These are phyloP conservation scores for Botryotinia calthae DNA, from an alignment of 2,329 filamentous ascomycete genomes.

Conservation along the genomic window DNA sequence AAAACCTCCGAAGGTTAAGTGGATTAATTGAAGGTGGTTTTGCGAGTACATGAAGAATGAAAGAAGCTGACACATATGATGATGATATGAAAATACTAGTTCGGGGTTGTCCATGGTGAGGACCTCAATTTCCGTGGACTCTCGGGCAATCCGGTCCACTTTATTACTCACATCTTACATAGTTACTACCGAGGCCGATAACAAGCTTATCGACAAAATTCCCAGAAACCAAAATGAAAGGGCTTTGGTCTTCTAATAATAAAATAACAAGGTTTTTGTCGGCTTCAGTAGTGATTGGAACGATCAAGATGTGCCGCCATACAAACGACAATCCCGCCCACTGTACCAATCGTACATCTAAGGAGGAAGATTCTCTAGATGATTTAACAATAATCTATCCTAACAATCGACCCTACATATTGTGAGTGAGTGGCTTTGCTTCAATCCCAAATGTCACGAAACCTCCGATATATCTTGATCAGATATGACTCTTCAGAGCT, in stretches of 20 bases:
- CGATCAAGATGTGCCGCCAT: too few species aligned
- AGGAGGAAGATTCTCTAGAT: not conserved
- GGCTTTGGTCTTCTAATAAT: too few species aligned
- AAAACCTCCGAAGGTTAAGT: not conserved
- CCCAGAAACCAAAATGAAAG: too few species aligned
- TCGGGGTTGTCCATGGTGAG: not conserved
- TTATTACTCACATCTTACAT: not conserved
- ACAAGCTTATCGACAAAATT: too few species aligned
- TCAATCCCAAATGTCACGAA: not conserved
- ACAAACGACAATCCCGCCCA: not conserved
- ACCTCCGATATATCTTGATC: not conserved
- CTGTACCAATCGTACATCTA: not conserved
- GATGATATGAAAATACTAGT: not conserved
- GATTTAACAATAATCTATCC: not conserved
- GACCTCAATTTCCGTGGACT: not conserved
- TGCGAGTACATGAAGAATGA: too few species aligned
- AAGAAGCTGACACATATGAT: not conserved
- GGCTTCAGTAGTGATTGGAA: not conserved
- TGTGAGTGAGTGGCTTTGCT: not conserved
- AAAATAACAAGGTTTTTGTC: not conserved
- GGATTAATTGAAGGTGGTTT: not conserved
- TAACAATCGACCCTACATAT: not conserved
- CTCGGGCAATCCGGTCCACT: not conserved
- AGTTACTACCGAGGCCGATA: too few species aligned
- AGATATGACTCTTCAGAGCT: not conserved